Base-by-base conservation (phyloP, 768 basidiomycete genomes). In the Cystobasidium onofrii region DNA sequence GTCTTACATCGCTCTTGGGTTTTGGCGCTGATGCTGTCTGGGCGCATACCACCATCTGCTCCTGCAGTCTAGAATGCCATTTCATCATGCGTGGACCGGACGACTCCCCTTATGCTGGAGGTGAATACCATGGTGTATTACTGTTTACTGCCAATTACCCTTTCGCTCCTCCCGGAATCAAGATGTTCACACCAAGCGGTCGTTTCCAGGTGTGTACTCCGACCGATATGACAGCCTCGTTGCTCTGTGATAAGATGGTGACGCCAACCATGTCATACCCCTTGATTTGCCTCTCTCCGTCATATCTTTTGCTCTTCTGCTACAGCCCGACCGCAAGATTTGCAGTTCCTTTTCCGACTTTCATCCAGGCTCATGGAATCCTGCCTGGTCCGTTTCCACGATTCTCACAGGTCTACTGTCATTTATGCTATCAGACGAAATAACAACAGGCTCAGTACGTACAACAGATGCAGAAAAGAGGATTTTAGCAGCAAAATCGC, bases 341-440 rank as follows among this genome's bases (percentile, higher is more conserved):
- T 97, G 94, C 80, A 95, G 96, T 83, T 95, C 92, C 27, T 96
- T 98, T 55, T 92, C 91, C 1, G 91, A 93, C 81, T 93, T 92
- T 79, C 92, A 93, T 79, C 91, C 92, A 0, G 91, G 90, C 75
- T 86, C 90, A 15, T 93, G 92, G 92, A 93, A 93, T 81, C 92
- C 92, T 6, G 90, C 92, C 0, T 95, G 92, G 92, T 91, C 90
- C 78, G 91, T 94, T 13, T 89, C 90, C 25, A 95, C 92, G 15
- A 95, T 95, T 67, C 60, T 79, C 25, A 74, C 75, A 6, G 96
- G 96, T 23, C 84, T 98, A 23, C 83, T 95, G 61, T 92, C 90
- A 2, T 96, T 96, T 83, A 95, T 95, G 93, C 84, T 94, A 62
- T 88, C 90, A 0, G 91, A 96, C 77, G 93, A 96, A 82, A 92